These are phyloP conservation scores for Aspergillus texensis DNA, from an alignment of 2,329 filamentous ascomycete genomes.

Conservation along the genomic window DNA sequence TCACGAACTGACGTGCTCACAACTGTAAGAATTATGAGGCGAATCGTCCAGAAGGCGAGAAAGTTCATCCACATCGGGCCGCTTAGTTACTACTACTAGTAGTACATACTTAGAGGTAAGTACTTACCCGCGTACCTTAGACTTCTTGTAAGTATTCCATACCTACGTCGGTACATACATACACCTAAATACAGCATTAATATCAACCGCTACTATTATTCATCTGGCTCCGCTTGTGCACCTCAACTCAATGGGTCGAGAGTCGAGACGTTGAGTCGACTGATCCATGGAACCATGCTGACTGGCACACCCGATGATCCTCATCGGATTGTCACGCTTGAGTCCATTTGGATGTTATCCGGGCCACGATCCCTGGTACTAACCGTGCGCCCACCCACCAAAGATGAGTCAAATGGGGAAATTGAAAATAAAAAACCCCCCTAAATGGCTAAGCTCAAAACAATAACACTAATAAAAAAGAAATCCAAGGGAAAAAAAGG, in stretches of 20 bases:
- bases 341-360: constrained; percentile 13
- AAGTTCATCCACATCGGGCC: neutral
- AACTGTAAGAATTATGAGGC: neutral
- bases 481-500: neutral
- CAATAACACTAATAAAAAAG: neutral
- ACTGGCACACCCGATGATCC: constrained; percentile 9
- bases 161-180: neutral
- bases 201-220: neutral
- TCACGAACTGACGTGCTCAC: constrained; percentile 11
- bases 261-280: constrained; percentile 13
- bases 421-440: constrained; percentile 3
- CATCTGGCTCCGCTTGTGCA: neutral
- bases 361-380: constrained; percentile 18
- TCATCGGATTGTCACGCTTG: neutral
- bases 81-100: neutral
- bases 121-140: neutral
- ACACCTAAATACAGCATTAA: neutral
- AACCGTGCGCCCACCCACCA: constrained; percentile 3
- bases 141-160: neutral
- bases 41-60: neutral
- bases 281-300: constrained; percentile 19
- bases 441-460: neutral
- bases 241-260: constrained; percentile 14
- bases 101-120: neutral
- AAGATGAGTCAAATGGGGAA: constrained; percentile 10